Evolutionary conservation across 129 eudicot species (phyloP).

Genomic region (Centaurea solstitialis): DNA sequence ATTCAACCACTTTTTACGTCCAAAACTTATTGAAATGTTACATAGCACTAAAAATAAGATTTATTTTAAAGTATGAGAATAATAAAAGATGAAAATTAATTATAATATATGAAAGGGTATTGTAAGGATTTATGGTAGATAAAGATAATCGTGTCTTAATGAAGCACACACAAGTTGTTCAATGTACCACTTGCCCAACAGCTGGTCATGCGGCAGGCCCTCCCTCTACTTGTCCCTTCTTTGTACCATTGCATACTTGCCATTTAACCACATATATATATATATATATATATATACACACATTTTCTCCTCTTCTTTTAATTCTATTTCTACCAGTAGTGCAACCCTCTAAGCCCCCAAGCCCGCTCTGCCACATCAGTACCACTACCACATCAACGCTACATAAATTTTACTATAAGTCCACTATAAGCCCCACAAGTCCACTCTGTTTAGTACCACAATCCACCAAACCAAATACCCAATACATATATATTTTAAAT

Average conservation of each 20-base stretch:
- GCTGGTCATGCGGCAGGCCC: constrained; percentile 23
- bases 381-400: no score
- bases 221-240: neutral
- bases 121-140: constrained; percentile 14
- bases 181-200: constrained; percentile 26
- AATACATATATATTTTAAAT: no score
- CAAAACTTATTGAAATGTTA: neutral
- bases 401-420: no score
- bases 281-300: no score
- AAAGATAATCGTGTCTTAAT: constrained; percentile 28
- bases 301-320: no score
- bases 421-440: no score
- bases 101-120: neutral
- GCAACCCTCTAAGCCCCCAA: no score
- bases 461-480: no score
- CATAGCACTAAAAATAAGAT: neutral
- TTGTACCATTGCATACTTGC: neutral
- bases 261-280: constrained; percentile 1
- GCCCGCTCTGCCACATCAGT: no score
- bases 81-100: neutral
- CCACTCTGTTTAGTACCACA: no score
- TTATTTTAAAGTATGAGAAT: neutral
- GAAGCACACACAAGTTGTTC: constrained; percentile 15
- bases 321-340: no score
- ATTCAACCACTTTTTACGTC: neutral